A percentile compares a stretch with the other conserved stretches of the same genome.
These are phyloP conservation scores for Thelonectria rubi DNA, from an alignment of 2,329 filamentous ascomycete species.

Conservation along the genomic window DNA sequence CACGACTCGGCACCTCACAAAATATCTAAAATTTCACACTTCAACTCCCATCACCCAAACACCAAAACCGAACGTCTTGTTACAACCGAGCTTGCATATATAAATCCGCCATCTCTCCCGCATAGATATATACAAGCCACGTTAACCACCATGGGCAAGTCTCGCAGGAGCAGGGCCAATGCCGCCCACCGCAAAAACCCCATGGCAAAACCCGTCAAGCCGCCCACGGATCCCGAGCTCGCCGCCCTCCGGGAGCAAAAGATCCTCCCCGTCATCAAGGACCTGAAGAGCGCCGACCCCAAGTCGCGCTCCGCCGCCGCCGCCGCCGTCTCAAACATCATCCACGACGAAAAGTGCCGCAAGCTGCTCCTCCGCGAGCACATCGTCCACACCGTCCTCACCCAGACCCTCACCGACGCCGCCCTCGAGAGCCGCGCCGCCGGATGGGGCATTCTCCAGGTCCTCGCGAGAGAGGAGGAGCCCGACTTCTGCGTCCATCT, in stretches of 20 bases:
- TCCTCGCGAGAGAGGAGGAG: constrained; percentile 70
- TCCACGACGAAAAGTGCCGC: constrained; percentile 68
- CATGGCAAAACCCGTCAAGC: constrained; percentile 66
- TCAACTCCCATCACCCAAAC: not conserved
- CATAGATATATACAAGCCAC: not conserved
- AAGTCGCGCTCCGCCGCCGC: constrained; percentile 69
- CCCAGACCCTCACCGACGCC: constrained; percentile 70
- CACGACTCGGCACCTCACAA: not conserved
- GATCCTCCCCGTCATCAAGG: constrained; percentile 69
- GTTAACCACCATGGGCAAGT: constrained; percentile 65
- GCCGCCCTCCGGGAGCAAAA: constrained; percentile 69
- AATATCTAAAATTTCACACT: not conserved
- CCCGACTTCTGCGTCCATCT: constrained; percentile 73
- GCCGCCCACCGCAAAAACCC: constrained; percentile 62
- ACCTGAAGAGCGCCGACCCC: constrained; percentile 67
- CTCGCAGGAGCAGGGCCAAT: constrained; percentile 62
- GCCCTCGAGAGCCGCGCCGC: constrained; percentile 70
- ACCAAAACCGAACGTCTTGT: not conserved
- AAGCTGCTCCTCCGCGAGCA: constrained; percentile 73
- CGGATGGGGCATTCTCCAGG: constrained; percentile 73
- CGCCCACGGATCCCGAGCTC: constrained; percentile 70
- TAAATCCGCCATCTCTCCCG: not conserved
- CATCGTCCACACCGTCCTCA: constrained; percentile 69
- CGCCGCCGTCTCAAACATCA: constrained; percentile 67
- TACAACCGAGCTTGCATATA: not conserved